Percentiles rank a stretch among this genome's conserved stretches.
Evolutionary conservation across 2,329 filamentous ascomycete genomes (phyloP).

Genomic region (Fusarium virguliforme): DNA sequence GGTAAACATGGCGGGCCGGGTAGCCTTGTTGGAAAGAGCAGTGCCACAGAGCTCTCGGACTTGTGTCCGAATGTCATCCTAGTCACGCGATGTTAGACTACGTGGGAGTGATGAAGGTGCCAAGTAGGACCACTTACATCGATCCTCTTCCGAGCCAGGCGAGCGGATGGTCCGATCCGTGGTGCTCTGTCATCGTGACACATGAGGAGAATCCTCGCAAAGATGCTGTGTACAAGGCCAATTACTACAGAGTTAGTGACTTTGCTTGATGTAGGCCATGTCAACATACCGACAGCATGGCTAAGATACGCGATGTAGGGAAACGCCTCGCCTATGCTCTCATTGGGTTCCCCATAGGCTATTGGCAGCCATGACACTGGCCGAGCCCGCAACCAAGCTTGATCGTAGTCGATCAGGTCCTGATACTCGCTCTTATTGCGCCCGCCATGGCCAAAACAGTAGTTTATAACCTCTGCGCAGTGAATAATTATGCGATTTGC

Average conservation of each 20-base stretch:
- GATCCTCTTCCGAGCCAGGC: conserved; percentile 47
- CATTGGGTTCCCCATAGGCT: conserved; percentile 60
- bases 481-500: conserved; percentile 74
- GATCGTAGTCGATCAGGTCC: conserved; percentile 62
- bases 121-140: conserved; percentile 53
- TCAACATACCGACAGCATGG: conserved; percentile 66
- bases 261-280: background rate
- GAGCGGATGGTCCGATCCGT: conserved; percentile 62
- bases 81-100: conserved; percentile 49
- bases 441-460: conserved; percentile 68
- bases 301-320: conserved; percentile 72
- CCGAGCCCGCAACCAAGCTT: conserved; percentile 63
- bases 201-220: conserved; percentile 70
- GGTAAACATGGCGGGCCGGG: conserved; percentile 70
- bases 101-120: rapidly evolving
- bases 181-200: conserved; percentile 70
- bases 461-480: conserved; percentile 75
- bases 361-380: conserved; percentile 70
- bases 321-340: conserved; percentile 62
- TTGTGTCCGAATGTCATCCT: conserved; percentile 61
- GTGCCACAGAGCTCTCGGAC: conserved; percentile 69
- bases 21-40: conserved; percentile 69
- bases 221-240: conserved; percentile 73
- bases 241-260: conserved; percentile 61
- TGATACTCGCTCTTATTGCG: conserved; percentile 57